Conservation (phyloP, 2,329 filamentous ascomycete genomes). For the Thielaviopsis populi region DNA sequence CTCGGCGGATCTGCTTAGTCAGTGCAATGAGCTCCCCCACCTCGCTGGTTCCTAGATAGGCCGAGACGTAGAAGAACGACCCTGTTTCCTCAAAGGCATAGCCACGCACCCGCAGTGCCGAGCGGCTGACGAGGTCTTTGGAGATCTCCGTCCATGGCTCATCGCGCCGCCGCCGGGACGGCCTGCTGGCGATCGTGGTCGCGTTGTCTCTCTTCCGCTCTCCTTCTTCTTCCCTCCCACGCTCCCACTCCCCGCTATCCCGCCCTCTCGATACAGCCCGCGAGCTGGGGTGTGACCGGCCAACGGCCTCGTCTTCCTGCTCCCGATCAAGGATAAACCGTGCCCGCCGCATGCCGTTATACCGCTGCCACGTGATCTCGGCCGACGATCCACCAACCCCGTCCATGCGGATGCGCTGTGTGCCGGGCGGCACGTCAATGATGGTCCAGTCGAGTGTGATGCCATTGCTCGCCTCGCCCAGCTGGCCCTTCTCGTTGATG, state of each 20-base stretch:
- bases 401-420: constrained; percentile 68
- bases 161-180: constrained; percentile 30
- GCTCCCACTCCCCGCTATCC: constrained; percentile 52
- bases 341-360: constrained; percentile 60
- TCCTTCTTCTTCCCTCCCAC: constrained; percentile 86
- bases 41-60: constrained; percentile 45
- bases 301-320: constrained; percentile 29
- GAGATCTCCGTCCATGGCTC: constrained; percentile 91
- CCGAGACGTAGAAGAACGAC: constrained; percentile 80
- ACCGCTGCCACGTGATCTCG: constrained; percentile 64
- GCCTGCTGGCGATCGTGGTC: constrained; percentile 37
- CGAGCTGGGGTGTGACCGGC: constrained; percentile 21
- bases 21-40: constrained; percentile 4
- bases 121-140: constrained; percentile 73
- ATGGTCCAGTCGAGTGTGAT: constrained; percentile 66
- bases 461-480: constrained; percentile 60
- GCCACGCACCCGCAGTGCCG: constrained; percentile 70
- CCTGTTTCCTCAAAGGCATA: constrained; percentile 88
- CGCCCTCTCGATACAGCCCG: background rate
- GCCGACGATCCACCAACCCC: constrained; percentile 59
- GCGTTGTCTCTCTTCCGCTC: constrained; percentile 26
- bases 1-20: constrained; percentile 11
- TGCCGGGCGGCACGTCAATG: constrained; percentile 71
- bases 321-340: constrained; percentile 61
- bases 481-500: constrained; percentile 45